Evolutionary conservation across 257 asterid species (phyloP).

Genomic region (Fraxinus pennsylvanica): DNA sequence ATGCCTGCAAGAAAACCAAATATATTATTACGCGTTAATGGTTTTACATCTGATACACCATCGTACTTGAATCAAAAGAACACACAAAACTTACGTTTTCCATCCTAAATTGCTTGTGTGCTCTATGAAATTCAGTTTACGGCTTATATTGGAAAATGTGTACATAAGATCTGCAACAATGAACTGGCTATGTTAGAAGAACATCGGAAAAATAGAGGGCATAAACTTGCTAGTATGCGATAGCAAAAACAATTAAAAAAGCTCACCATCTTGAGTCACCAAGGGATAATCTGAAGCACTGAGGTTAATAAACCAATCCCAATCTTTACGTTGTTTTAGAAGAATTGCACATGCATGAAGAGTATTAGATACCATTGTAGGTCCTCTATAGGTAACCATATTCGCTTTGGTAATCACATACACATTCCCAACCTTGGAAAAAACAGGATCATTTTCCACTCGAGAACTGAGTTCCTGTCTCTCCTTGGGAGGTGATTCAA

Average conservation of each 20-base stretch:
- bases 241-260: neutral
- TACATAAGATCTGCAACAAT: constrained; percentile 42
- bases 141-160: constrained; percentile 36
- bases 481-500: constrained; percentile 44
- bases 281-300: constrained; percentile 98
- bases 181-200: neutral
- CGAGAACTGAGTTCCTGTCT: constrained; percentile 42
- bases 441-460: constrained; percentile 35
- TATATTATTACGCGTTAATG: neutral
- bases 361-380: constrained; percentile 62
- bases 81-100: constrained; percentile 42
- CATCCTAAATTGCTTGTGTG: constrained; percentile 49
- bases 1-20: constrained; percentile 31
- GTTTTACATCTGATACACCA: neutral
- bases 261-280: constrained; percentile 95
- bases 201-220: no score
- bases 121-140: constrained; percentile 48
- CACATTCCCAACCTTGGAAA: constrained; percentile 41
- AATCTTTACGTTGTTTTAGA: constrained; percentile 65
- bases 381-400: constrained; percentile 53
- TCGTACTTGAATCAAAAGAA: neutral
- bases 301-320: constrained; percentile 99
- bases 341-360: constrained; percentile 95
- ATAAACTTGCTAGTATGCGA: neutral
- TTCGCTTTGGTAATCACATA: constrained; percentile 22